A percentile compares a stretch with the other conserved stretches of the same genome.
These are phyloP conservation scores for Apiospora saccharicola DNA, from an alignment of 2,329 filamentous ascomycete genomes.

Conservation along the genomic window DNA sequence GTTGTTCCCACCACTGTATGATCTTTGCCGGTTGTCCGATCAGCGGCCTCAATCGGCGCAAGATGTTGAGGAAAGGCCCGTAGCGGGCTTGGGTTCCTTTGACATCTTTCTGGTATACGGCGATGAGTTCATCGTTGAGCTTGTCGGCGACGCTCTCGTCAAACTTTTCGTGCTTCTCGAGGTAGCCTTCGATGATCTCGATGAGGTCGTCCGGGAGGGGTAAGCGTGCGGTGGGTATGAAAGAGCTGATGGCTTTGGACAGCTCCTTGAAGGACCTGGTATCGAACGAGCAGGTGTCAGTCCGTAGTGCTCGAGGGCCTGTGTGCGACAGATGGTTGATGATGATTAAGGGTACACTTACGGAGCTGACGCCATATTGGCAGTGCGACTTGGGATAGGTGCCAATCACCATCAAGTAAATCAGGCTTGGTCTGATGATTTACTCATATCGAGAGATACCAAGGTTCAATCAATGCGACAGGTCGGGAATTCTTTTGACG, in stretches of 20 bases:
- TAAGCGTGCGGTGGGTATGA: conserved; percentile 56
- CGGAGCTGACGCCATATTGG: conserved; percentile 41
- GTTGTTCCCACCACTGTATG: conserved; percentile 75
- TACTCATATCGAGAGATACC: conserved; percentile 7
- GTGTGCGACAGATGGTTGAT: conserved; percentile 8
- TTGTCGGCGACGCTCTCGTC: conserved; percentile 75
- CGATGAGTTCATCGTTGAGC: conserved; percentile 75
- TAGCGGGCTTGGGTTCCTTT: conserved; percentile 62
- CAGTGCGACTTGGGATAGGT: conserved; percentile 15
- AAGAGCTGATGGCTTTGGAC: conserved; percentile 62
- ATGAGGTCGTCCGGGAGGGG: conserved; percentile 73
- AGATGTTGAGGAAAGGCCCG: conserved; percentile 72
- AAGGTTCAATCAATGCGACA: conserved; percentile 14
- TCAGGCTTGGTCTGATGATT: conserved; percentile 17
- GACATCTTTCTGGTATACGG: conserved; percentile 71
- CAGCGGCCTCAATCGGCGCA: conserved; percentile 69
- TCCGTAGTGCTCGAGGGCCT: background rate
- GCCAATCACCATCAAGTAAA: conserved; percentile 13
- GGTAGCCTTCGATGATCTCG: conserved; percentile 69
- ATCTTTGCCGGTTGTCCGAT: conserved; percentile 69
- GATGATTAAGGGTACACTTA: conserved; percentile 32
- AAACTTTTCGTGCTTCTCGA: conserved; percentile 69
- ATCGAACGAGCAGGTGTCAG: conserved; percentile 12
- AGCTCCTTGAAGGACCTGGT: conserved; percentile 67
- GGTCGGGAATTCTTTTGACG: background rate